phyloP scores from a whole-genome alignment of 2,329 filamentous ascomycete genomes.

The Sphaceloma murrayae region DNA sequence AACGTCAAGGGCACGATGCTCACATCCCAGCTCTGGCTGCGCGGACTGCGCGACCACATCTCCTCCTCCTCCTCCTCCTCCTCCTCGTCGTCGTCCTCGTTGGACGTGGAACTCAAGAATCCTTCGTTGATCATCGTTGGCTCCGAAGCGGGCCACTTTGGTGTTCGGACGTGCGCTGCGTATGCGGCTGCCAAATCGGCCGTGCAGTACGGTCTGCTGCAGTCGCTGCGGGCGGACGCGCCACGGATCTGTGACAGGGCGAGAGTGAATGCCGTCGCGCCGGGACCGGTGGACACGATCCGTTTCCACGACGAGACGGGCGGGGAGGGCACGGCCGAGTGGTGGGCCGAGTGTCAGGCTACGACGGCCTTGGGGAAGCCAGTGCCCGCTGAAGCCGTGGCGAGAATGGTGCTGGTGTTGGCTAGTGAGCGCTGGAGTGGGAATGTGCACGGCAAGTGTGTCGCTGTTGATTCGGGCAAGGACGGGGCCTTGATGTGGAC shows the following conservation, averaged over 20 bases:
- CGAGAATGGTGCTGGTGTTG: constrained; percentile 38
- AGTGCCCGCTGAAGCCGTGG: constrained; percentile 34
- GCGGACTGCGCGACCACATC: constrained; percentile 28
- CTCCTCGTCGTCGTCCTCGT: constrained; percentile 15
- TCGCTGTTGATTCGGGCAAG: constrained; percentile 41
- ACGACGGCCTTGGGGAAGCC: constrained; percentile 34
- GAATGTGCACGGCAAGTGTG: constrained; percentile 36
- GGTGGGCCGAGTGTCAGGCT: constrained; percentile 36
- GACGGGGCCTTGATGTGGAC: constrained; percentile 35
- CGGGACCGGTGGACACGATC: constrained; percentile 37
- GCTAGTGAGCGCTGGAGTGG: constrained; percentile 39
- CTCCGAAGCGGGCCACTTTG: constrained; percentile 38
- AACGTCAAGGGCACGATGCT: constrained; percentile 39
- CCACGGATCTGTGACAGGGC: constrained; percentile 31
- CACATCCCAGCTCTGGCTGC: constrained; percentile 36
- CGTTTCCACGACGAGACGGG: constrained; percentile 36
- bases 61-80: constrained; percentile 16
- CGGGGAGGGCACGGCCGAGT: constrained; percentile 31
- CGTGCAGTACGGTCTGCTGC: constrained; percentile 37
- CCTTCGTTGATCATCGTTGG: constrained; percentile 38
- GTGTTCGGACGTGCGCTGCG: constrained; percentile 36
- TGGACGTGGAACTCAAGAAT: constrained; percentile 25
- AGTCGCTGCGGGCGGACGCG: constrained; percentile 35
- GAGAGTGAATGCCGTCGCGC: constrained; percentile 39
- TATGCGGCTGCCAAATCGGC: constrained; percentile 40